A percentile compares a stretch with the other conserved stretches of the same genome.
Conservation (phyloP, 768 basidiomycete species). For the Phanerochaete carnosa region DNA sequence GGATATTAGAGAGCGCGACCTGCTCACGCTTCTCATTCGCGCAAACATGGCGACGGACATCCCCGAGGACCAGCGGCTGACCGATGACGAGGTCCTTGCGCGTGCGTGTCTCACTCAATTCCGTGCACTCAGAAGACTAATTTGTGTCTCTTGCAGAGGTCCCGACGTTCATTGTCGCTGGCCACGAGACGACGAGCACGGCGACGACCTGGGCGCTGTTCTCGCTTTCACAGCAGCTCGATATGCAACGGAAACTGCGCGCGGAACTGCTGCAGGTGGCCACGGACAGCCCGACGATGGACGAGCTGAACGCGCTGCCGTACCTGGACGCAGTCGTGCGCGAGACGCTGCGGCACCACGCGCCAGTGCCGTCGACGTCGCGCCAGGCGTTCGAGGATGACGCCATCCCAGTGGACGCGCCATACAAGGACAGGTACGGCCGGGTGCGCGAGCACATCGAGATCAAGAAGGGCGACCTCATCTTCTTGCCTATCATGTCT, state of each 20-base stretch:
- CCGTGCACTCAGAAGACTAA: background rate
- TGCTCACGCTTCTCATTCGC: conserved; percentile 56
- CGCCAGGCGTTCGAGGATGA: conserved; percentile 14
- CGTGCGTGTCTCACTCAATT: too few relatives aligned
- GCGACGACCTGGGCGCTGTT: conserved; percentile 35
- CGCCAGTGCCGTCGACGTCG: conserved; percentile 20
- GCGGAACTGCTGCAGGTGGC: conserved; percentile 38
- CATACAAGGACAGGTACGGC: conserved; percentile 17
- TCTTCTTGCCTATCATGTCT: conserved; percentile 47
- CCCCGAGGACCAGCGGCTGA: conserved; percentile 49
- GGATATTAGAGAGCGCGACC: conserved; percentile 42
- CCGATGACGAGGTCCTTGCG: conserved; percentile 64
- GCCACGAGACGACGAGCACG: conserved; percentile 37
- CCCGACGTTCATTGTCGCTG: conserved; percentile 22
- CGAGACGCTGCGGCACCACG: too few relatives aligned
- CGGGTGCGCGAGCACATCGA: too few relatives aligned
- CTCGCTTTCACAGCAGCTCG: conserved; percentile 34
- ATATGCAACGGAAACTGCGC: conserved; percentile 35
- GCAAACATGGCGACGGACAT: conserved; percentile 65
- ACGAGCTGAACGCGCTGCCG: too few relatives aligned
- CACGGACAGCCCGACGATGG: conserved; percentile 51
- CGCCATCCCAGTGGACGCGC: conserved; percentile 12
- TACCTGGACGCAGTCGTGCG: too few relatives aligned
- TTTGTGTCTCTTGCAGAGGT: background rate
- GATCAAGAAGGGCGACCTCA: conserved; percentile 29